Base-by-base conservation (phyloP, 371 early-diverging fungal genomes). In the Choanephora cucurbitarum region DNA sequence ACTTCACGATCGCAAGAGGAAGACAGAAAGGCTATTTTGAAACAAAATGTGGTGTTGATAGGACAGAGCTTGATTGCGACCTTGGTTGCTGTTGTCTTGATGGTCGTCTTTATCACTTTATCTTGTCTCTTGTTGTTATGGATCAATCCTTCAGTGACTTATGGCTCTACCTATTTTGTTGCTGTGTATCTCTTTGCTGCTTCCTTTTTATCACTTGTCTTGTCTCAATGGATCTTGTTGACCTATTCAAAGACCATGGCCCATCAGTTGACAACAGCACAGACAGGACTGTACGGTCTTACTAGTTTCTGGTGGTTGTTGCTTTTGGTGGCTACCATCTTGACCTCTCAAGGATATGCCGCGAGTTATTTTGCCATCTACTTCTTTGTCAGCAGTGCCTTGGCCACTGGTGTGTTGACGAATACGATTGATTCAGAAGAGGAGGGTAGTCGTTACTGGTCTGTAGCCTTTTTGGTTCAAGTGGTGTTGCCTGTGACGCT, bases 231-330 rank as follows among this genome's bases (percentile, higher is more conserved):
- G 43, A 52, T 54, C 3, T 41, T 65, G 31, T 23, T 28, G 0
- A 44, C 33, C 17, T 32, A 45, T 1, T 47, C 64, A 23, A 24
- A 1, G 6, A 28, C 48, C 2, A 19, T 53, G 31, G 15, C 15
- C 23, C 17, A n/a, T 2, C 49, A 14, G 5, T 39, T 59, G 15
- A 49, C 56, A 1, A 50, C 42, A 14, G 49, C 57, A 7, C 45
- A 57, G n/a, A 44, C 48, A 5, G 52, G 50, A 7, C 60, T 70
- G 17, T 65, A 67, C 39, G 74, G 74, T 9, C 40, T 81, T 54
- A 70, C 73, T 1, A 49, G 58, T 8, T 69, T 81, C 43, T 77
- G 74, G 75, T 81, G 79, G 79, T 47, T 66, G 0, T 51, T 77
- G 7, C 56, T 77, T 37, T 60, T 72, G 0, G 54, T 51, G 13